A percentile compares a stretch with the other conserved stretches of the same genome.
Evolutionary conservation across 179 eudicot species (phyloP).

Genomic region (Drosera spatulata): DNA sequence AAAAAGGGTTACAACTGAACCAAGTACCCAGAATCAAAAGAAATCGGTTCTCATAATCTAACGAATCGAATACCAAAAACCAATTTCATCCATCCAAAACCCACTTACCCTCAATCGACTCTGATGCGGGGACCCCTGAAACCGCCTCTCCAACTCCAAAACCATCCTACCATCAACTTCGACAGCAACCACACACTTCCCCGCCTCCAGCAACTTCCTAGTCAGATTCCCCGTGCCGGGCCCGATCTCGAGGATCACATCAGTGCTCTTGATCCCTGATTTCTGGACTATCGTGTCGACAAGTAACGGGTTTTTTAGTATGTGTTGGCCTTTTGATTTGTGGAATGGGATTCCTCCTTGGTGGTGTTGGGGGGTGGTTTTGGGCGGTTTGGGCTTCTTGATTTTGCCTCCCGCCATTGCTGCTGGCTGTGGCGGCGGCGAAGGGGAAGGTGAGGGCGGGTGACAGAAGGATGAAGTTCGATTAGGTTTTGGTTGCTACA

Average conservation of each 20-base stretch:
- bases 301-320: constrained; percentile 10
- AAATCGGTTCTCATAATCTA: no score
- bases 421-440: no score
- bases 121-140: constrained; percentile 7
- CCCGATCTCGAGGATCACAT: constrained; percentile 13
- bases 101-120: constrained; percentile 6
- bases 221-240: constrained; percentile 15
- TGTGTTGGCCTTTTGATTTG: constrained; percentile 14
- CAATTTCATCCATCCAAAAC: neutral
- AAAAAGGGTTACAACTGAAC: no score
- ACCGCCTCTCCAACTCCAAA: constrained; percentile 10
- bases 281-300: constrained; percentile 3
- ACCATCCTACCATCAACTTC: constrained; percentile 14
- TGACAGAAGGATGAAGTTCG: no score
- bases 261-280: constrained; percentile 12
- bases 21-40: no score
- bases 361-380: neutral
- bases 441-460: no score
- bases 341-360: constrained; percentile 14
- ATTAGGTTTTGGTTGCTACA: no score
- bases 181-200: constrained; percentile 12
- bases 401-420: constrained; percentile 14
- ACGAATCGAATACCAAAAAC: no score
- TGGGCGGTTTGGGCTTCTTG: constrained; percentile 7
- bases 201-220: constrained; percentile 13